phyloP scores from a whole-genome alignment of 2,329 filamentous ascomycete species.

The Chaetomium sp. region DNA sequence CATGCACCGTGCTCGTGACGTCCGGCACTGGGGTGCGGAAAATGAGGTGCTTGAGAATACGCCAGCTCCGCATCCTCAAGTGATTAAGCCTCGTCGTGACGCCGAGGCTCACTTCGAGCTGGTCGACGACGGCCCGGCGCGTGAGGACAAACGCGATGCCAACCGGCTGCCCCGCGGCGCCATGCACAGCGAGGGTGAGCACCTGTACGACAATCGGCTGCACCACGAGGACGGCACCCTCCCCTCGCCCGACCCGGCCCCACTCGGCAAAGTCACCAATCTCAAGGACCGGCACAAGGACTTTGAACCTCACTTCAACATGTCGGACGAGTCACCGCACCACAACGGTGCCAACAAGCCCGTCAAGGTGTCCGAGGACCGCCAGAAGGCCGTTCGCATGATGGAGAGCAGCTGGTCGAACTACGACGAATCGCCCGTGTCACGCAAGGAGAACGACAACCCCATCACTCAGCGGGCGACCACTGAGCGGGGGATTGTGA shows the following conservation, averaged over 20 bases:
- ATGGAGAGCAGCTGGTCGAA: constrained; percentile 67
- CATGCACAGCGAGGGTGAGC: constrained; percentile 67
- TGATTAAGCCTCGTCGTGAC: constrained; percentile 73
- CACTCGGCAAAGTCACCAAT: constrained; percentile 71
- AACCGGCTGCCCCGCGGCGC: constrained; percentile 53
- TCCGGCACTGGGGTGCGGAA: constrained; percentile 73
- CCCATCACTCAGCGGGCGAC: constrained; percentile 33
- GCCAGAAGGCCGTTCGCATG: constrained; percentile 70
- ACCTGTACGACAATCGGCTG: constrained; percentile 77
- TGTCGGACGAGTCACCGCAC: constrained; percentile 68
- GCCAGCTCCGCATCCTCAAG: constrained; percentile 59
- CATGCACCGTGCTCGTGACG: constrained; percentile 52
- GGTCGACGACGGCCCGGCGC: constrained; percentile 66
- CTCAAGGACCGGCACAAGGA: constrained; percentile 72
- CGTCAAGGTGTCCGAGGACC: constrained; percentile 57
- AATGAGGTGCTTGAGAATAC: constrained; percentile 61
- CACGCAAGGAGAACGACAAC: constrained; percentile 57
- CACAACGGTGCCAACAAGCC: constrained; percentile 42
- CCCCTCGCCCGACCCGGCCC: constrained; percentile 43
- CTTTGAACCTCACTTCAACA: constrained; percentile 76
- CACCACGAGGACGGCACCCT: constrained; percentile 60
- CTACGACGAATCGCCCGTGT: constrained; percentile 56
- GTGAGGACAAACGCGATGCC: constrained; percentile 50
- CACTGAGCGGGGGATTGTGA: constrained; percentile 47
- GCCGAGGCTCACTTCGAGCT: constrained; percentile 84